These are phyloP conservation scores for Casaregolazyma suthepensis DNA, from an alignment of 1,139 yeast species.

Conservation along the genomic window DNA sequence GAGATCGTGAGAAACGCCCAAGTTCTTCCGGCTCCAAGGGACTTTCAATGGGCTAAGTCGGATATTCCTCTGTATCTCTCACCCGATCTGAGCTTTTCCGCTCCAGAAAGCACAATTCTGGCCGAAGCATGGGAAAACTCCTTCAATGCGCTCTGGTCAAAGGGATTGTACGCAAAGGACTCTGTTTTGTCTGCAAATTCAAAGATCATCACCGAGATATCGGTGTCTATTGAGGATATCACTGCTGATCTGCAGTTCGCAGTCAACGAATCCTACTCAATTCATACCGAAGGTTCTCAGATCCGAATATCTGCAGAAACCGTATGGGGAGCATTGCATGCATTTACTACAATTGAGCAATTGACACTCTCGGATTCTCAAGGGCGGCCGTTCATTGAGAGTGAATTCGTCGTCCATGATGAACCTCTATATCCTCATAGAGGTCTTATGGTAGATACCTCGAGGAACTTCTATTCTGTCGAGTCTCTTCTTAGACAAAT, in stretches of 20 bases:
- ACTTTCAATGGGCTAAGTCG: slow-evolving; percentile 3
- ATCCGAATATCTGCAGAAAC: slow-evolving; percentile 34
- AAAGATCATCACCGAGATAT: not conserved
- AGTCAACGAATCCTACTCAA: slow-evolving; percentile 38
- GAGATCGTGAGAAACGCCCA: slow-evolving; percentile 1
- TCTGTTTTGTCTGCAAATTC: not conserved
- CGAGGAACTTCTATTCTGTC: slow-evolving; percentile 37
- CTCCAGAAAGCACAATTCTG: slow-evolving; percentile 3
- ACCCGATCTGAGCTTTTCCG: not conserved
- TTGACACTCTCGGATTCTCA: slow-evolving; percentile 29
- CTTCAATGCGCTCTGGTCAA: not conserved
- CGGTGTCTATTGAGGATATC: slow-evolving; percentile 23
- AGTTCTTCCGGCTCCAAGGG: slow-evolving; percentile 8
- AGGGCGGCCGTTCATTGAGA: slow-evolving; percentile 27
- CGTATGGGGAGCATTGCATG: slow-evolving; percentile 43
- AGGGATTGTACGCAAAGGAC: not conserved
- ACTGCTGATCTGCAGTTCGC: slow-evolving; percentile 36
- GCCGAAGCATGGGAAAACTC: slow-evolving; percentile 6
- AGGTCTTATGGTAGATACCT: slow-evolving; percentile 36
- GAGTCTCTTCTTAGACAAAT: slow-evolving; percentile 36
- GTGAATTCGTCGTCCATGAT: slow-evolving; percentile 35
- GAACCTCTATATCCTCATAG: slow-evolving; percentile 36
- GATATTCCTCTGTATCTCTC: slow-evolving; percentile 1
- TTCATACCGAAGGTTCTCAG: slow-evolving; percentile 19
- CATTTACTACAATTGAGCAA: slow-evolving; percentile 41